Evolutionary conservation across 2,329 filamentous ascomycete genomes (phyloP).

Genomic region (Fusarium denticulatum): DNA sequence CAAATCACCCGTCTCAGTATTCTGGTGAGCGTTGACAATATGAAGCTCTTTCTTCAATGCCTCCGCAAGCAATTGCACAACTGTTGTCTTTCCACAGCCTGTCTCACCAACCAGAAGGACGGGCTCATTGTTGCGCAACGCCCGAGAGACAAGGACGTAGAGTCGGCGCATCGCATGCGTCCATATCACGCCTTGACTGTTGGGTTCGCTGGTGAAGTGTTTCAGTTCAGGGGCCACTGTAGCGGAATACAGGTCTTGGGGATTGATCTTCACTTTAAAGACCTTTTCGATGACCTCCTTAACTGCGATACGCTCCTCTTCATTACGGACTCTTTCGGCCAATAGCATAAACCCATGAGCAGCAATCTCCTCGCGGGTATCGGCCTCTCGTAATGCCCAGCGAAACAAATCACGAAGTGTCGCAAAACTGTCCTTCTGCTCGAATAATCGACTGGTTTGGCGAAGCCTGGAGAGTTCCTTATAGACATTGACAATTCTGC

Average conservation of each 20-base stretch:
- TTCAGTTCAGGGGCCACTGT: slow-evolving; percentile 65
- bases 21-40: slow-evolving; percentile 97
- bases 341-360: slow-evolving; percentile 96
- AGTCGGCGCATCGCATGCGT: slow-evolving; percentile 93
- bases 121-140: slow-evolving; percentile 89
- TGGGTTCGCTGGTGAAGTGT: slow-evolving; percentile 56
- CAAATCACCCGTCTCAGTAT: slow-evolving; percentile 95
- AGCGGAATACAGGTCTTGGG: slow-evolving; percentile 76
- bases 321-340: slow-evolving; percentile 91
- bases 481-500: slow-evolving; percentile 91
- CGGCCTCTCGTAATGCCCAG: slow-evolving; percentile 88
- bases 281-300: slow-evolving; percentile 89
- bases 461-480: slow-evolving; percentile 89
- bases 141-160: slow-evolving; percentile 87
- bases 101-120: slow-evolving; percentile 96
- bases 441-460: slow-evolving; percentile 91
- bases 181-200: slow-evolving; percentile 82
- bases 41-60: slow-evolving; percentile 79
- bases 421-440: slow-evolving; percentile 97
- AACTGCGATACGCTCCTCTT: slow-evolving; percentile 84
- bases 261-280: slow-evolving; percentile 86
- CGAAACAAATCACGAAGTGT: slow-evolving; percentile 95
- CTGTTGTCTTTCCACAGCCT: slow-evolving; percentile 96
- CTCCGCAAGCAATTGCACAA: slow-evolving; percentile 91
- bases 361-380: slow-evolving; percentile 88